These are phyloP conservation scores for Rhizopogon sp. DNA, from an alignment of 768 basidiomycete species.

Conservation along the genomic window DNA sequence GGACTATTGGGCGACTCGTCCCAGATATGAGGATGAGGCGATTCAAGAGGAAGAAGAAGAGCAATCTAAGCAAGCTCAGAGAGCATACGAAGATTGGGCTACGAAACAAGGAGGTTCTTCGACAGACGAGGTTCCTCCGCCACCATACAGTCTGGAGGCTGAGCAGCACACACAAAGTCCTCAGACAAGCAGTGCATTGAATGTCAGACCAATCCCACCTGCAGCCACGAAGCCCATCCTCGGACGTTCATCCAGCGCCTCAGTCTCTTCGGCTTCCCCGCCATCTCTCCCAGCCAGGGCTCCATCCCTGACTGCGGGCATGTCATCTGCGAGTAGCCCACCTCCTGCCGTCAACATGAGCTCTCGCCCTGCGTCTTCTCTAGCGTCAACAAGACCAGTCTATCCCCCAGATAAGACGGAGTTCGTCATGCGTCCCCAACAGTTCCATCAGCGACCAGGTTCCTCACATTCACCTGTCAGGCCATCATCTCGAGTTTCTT, in stretches of 20 bases:
- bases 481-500: not conserved
- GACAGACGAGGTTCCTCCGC: conserved; percentile 55
- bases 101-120: conserved; percentile 17
- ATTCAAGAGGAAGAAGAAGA: conserved; percentile 14
- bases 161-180: conserved; percentile 13
- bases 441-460: not conserved
- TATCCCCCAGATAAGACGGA: not conserved
- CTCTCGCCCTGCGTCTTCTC: conserved; percentile 8
- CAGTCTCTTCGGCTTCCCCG: conserved; percentile 8
- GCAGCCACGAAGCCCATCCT: conserved; percentile 9
- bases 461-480: not conserved
- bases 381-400: not conserved
- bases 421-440: not conserved
- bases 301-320: conserved; percentile 1
- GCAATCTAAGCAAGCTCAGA: conserved; percentile 20
- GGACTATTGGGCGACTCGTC: conserved; percentile 68
- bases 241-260: not conserved
- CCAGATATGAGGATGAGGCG: conserved; percentile 41
- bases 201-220: not conserved
- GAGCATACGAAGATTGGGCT: conserved; percentile 43
- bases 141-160: conserved; percentile 63
- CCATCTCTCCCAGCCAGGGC: conserved; percentile 6
- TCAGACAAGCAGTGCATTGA: conserved; percentile 1
- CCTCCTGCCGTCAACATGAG: conserved; percentile 10
- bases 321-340: not conserved